Conservation (phyloP, 805 yeast species). For the Starmerella bacillaris region DNA sequence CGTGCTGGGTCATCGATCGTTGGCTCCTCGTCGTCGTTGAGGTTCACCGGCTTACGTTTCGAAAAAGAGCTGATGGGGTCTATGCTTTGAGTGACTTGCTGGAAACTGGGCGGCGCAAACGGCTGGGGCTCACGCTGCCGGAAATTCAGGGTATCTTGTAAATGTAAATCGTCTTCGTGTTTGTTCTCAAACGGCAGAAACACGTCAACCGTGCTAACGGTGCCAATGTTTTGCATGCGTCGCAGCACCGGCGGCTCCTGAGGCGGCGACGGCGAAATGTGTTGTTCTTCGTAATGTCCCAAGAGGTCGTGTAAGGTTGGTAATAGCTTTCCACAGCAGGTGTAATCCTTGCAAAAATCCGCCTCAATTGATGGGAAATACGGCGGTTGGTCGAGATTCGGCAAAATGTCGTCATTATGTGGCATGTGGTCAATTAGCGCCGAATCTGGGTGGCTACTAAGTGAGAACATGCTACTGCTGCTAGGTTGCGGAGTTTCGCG, state of each 20-base stretch:
- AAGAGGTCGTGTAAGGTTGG: constrained; percentile 88
- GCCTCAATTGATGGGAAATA: constrained; percentile 88
- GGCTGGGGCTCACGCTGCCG: constrained; percentile 6
- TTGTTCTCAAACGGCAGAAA: constrained; percentile 31
- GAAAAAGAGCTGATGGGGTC: constrained; percentile 1
- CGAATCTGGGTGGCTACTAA: constrained; percentile 5
- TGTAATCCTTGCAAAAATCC: constrained; percentile 88
- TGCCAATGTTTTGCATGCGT: constrained; percentile 47
- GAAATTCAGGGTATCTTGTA: not conserved
- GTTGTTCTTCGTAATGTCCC: constrained; percentile 92
- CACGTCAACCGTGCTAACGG: constrained; percentile 85
- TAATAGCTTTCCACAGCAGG: constrained; percentile 82
- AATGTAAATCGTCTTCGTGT: not conserved
- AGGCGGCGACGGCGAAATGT: constrained; percentile 52
- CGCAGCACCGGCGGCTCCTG: constrained; percentile 19
- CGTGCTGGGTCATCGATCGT: constrained; percentile 96
- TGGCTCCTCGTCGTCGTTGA: constrained; percentile 42
- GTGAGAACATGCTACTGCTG: not conserved
- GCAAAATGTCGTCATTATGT: not conserved
- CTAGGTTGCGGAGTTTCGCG: constrained; percentile 16
- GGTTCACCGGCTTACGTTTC: not conserved
- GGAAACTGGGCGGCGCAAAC: constrained; percentile 15
- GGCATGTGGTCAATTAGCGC: constrained; percentile 4
- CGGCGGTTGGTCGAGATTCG: constrained; percentile 14
- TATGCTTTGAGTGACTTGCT: constrained; percentile 6